phyloP scores from a whole-genome alignment of 345 rosid genomes.

The Salix koriyanagi region DNA sequence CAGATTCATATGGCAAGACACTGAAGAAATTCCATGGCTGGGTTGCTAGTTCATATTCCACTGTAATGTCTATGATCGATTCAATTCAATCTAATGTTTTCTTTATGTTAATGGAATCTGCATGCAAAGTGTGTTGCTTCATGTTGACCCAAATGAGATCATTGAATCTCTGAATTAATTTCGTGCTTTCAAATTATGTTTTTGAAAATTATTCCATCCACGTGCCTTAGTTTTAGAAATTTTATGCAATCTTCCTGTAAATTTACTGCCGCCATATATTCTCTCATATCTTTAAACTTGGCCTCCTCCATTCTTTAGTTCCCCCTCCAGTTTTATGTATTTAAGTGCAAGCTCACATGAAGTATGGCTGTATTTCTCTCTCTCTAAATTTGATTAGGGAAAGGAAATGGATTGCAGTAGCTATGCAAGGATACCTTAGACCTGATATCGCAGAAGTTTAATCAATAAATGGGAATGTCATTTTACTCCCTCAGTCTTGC shows the following conservation, averaged over 20 bases:
- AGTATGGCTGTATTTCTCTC: neutral
- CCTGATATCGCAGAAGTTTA: neutral
- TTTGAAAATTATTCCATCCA: neutral
- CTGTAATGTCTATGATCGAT: constrained; percentile 37
- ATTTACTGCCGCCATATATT: neutral
- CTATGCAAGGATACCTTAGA: neutral
- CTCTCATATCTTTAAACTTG: neutral
- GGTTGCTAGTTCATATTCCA: constrained; percentile 90
- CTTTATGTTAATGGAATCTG: neutral
- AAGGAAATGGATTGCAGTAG: neutral
- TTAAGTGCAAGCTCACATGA: neutral
- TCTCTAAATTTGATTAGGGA: neutral
- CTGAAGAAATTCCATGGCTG: constrained; percentile 92
- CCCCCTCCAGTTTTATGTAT: neutral
- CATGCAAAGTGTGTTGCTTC: neutral
- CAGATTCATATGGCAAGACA: constrained; percentile 79
- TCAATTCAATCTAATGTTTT: neutral
- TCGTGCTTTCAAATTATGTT: neutral
- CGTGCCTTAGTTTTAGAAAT: neutral
- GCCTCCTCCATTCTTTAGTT: neutral
- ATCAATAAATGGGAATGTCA: neutral
- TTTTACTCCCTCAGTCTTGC: neutral
- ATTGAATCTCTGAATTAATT: neutral
- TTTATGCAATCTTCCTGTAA: neutral
- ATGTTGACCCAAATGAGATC: neutral